These are phyloP conservation scores for Termitomyces sp. DNA, from an alignment of 768 basidiomycete genomes.

Conservation along the genomic window DNA sequence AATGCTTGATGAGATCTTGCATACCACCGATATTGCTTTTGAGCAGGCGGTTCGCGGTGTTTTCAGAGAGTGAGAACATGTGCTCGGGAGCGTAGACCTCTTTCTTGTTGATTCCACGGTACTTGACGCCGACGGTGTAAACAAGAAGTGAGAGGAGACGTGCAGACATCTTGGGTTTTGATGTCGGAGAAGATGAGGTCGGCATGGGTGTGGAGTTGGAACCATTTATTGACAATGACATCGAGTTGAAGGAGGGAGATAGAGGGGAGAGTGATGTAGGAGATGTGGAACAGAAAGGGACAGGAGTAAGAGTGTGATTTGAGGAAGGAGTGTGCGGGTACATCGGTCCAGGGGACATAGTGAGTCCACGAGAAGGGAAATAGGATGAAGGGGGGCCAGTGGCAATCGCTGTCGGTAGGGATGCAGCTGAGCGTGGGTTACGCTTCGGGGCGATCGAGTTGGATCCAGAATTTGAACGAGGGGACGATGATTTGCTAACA, in stretches of 20 bases:
- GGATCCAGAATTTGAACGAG: constrained; percentile 10
- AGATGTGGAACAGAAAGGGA: not conserved
- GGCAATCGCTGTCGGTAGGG: not conserved
- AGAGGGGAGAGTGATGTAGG: constrained; percentile 3
- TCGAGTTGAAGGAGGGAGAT: not conserved
- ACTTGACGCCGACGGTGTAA: constrained; percentile 96
- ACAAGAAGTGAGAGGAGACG: constrained; percentile 78
- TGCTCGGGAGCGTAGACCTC: constrained; percentile 83
- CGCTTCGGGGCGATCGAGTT: constrained; percentile 6
- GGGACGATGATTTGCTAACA: constrained; percentile 23
- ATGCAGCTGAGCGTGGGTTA: constrained; percentile 1
- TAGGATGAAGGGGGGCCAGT: not conserved
- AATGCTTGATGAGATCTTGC: constrained; percentile 77
- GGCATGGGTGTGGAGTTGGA: constrained; percentile 12
- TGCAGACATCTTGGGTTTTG: constrained; percentile 71
- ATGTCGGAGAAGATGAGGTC: constrained; percentile 16
- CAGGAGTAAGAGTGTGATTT: not conserved
- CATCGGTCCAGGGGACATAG: not conserved
- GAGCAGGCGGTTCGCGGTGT: constrained; percentile 72
- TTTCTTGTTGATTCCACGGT: constrained; percentile 87
- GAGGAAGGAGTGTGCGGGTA: not conserved
- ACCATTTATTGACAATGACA: constrained; percentile 1
- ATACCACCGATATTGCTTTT: constrained; percentile 32
- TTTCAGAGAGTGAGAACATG: constrained; percentile 92
- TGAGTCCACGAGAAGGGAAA: not conserved